Base-by-base conservation (phyloP, 768 basidiomycete species). In the Leccinum rimulosum region DNA sequence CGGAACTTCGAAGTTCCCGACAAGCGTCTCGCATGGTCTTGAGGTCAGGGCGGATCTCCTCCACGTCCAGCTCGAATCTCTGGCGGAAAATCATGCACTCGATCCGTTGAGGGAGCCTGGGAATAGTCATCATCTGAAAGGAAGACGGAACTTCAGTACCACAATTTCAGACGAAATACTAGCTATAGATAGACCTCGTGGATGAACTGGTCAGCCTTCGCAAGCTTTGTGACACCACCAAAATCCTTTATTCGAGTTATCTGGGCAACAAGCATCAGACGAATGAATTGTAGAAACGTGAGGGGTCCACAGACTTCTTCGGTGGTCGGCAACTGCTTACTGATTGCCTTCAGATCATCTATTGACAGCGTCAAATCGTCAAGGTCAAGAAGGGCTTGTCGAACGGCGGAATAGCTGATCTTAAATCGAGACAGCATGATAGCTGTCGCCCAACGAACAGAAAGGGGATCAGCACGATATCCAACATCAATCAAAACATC, bases 391-490 rank as follows among this genome's bases (percentile, higher is more conserved):
- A 96, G 70, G 0, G 92, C 88, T 48, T 75, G 79, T n/a, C 85
- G 79, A 63, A 97, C 90, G 12, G 84, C 82, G 4, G 82, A 69
- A 40, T 85, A 80, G 4, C 79, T 76, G 54, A 89, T 70, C 71
- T 88, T 89, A 58, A 95, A 85, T 12, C 86, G 79, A 2, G 88
- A 84, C 1, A 98, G 76, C 88, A 96, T 91, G 63, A 96, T 95
- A 1, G 85, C 92, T 93, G 53, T 30, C 31, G 11, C 17, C n/a
- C 56, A 48, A 55, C 6, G 28, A 53, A 36, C 36, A 36, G 15
- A 7, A 15, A 36, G 36, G 15, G 2, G 3, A 52, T 57, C 40
- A 58, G 64, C n/a, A 56, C 17, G 6, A 47, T 30, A 53, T 36
- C 52, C 6, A n/a, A 52, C 47, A 17, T 14, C 1, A 4, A 22